These are phyloP conservation scores for Paecilomyces formosus DNA, from an alignment of 2,329 filamentous ascomycete genomes.

Conservation along the genomic window DNA sequence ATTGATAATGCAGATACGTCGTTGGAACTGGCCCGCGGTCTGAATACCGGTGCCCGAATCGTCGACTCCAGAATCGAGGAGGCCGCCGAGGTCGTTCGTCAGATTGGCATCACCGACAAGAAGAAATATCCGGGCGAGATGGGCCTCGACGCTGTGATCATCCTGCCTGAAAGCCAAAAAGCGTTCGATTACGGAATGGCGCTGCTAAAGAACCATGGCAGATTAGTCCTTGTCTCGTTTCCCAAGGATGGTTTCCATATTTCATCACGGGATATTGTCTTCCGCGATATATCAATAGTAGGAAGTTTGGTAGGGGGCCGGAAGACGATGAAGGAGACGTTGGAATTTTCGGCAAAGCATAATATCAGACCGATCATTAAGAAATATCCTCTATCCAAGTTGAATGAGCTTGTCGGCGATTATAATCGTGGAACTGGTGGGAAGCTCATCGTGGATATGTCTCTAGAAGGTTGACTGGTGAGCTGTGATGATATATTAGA, in stretches of 20 bases:
- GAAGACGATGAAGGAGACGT: constrained; percentile 12
- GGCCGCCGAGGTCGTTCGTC: constrained; percentile 20
- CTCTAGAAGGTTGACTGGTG: neutral
- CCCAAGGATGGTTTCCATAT: constrained; percentile 24
- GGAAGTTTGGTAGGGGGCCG: constrained; percentile 12
- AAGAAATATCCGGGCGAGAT: constrained; percentile 21
- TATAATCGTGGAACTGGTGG: constrained; percentile 9
- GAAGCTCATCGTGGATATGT: constrained; percentile 9
- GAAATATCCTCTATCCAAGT: constrained; percentile 9
- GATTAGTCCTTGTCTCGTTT: constrained; percentile 42
- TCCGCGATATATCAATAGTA: constrained; percentile 15
- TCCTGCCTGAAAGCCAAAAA: constrained; percentile 40
- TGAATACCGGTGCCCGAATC: constrained; percentile 25
- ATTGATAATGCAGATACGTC: constrained; percentile 22
- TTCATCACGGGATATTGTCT: constrained; percentile 13
- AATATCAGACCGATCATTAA: constrained; percentile 9
- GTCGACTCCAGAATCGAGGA: constrained; percentile 32
- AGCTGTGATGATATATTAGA: neutral
- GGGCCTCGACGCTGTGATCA: constrained; percentile 41
- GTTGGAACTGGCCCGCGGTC: constrained; percentile 20
- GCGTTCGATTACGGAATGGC: constrained; percentile 42
- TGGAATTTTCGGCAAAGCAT: constrained; percentile 11
- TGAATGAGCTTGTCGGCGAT: constrained; percentile 15
- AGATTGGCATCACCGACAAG: constrained; percentile 10
- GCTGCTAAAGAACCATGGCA: constrained; percentile 38